These are phyloP conservation scores for Pichia membranifaciens DNA, from an alignment of 805 yeast genomes.

Conservation along the genomic window DNA sequence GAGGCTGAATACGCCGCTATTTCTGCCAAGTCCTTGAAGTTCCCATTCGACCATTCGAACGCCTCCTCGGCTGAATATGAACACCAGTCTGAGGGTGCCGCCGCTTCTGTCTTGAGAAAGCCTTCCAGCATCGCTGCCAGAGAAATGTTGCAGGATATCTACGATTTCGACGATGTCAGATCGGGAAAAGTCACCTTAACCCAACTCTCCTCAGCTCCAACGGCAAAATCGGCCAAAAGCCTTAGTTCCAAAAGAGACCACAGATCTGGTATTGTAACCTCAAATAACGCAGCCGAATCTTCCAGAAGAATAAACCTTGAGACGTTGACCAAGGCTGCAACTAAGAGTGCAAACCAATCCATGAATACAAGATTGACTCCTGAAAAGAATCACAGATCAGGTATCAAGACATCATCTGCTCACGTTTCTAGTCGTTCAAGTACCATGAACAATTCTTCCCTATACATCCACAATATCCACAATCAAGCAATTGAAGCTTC, in stretches of 20 bases:
- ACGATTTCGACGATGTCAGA: conserved; percentile 40
- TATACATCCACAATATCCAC: conserved; percentile 15
- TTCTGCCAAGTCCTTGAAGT: conserved; percentile 30
- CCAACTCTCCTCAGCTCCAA: conserved; percentile 16
- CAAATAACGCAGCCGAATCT: conserved; percentile 25
- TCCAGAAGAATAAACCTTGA: conserved; percentile 29
- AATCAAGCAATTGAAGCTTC: conserved; percentile 13
- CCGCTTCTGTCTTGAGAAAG: conserved; percentile 35
- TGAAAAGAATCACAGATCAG: conserved; percentile 29
- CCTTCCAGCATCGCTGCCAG: conserved; percentile 29
- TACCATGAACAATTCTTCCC: conserved; percentile 28
- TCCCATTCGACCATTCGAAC: conserved; percentile 22
- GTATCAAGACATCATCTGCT: conserved; percentile 23
- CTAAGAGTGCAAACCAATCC: conserved; percentile 37
- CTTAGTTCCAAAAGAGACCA: conserved; percentile 16
- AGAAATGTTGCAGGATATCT: conserved; percentile 34
- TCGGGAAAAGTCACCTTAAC: conserved; percentile 33
- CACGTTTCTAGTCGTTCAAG: conserved; percentile 11
- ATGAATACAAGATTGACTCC: conserved; percentile 44
- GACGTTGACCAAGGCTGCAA: conserved; percentile 26
- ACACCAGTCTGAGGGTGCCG: conserved; percentile 35
- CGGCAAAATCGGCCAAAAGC: conserved; percentile 15
- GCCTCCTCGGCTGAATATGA: conserved; percentile 8
- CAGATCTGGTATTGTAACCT: conserved; percentile 26
- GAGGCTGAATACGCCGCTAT: conserved; percentile 44